These are phyloP conservation scores for Abelmoschus esculentus DNA, from an alignment of 345 rosid genomes.

Conservation along the genomic window DNA sequence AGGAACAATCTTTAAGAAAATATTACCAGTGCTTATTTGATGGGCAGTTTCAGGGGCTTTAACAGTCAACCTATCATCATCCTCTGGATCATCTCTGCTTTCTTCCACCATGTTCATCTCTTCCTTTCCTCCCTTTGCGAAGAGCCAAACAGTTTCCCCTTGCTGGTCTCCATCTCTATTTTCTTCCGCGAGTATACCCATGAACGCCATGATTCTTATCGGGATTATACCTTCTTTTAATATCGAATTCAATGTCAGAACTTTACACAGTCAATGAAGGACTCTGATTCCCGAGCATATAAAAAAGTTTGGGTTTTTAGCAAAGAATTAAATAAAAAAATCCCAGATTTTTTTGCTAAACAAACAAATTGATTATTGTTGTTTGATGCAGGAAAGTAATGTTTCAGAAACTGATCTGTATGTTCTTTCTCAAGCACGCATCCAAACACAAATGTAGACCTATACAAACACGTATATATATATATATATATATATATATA, in stretches of 20 bases:
- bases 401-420: not conserved
- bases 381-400: not conserved
- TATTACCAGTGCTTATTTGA: not conserved
- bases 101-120: not conserved
- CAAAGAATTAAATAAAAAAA: not conserved
- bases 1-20: not conserved
- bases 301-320: not conserved
- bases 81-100: not conserved
- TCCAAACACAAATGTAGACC: too few species aligned
- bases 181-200: not conserved
- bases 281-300: not conserved
- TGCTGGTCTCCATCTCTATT: not conserved
- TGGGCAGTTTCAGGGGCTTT: not conserved
- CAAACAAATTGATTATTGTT: too few species aligned
- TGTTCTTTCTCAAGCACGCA: too few species aligned
- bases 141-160: not conserved
- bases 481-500: too few species aligned
- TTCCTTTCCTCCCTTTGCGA: not conserved
- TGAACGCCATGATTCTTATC: not conserved
- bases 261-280: not conserved
- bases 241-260: not conserved
- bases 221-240: not conserved
- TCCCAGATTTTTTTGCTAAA: too few species aligned
- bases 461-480: too few species aligned
- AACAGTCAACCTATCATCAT: not conserved